Conservation (phyloP, 108 stramenopile genomes). For the Skeletonema costatum region DNA sequence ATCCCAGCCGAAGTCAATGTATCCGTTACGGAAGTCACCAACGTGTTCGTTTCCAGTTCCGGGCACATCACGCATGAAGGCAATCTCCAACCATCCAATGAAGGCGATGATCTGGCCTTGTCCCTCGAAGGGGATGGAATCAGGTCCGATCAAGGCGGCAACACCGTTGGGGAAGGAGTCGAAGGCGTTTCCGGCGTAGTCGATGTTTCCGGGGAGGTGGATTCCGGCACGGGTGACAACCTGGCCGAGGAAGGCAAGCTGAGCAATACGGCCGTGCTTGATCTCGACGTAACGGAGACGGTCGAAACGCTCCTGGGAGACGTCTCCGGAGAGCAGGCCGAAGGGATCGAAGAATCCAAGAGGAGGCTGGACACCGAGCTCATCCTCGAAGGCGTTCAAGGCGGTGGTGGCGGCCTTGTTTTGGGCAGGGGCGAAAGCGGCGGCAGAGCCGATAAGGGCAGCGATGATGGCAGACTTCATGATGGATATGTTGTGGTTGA, state of each 20-base stretch:
- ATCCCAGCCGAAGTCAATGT: constrained; percentile 80
- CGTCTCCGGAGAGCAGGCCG: constrained; percentile 49
- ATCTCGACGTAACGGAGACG: constrained; percentile 51
- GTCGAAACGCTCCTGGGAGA: constrained; percentile 45
- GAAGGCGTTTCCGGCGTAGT: constrained; percentile 62
- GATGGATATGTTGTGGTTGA: too few relatives aligned
- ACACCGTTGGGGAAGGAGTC: constrained; percentile 55
- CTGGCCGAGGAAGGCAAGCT: constrained; percentile 63
- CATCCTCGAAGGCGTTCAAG: constrained; percentile 34
- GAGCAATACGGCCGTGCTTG: constrained; percentile 59
- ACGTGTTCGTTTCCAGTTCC: constrained; percentile 50
- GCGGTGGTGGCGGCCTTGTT: background rate
- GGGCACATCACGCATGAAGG: background rate
- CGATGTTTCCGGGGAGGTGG: constrained; percentile 55
- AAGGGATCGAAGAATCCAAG: background rate
- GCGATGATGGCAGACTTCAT: constrained; percentile 30
- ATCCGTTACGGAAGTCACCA: constrained; percentile 84
- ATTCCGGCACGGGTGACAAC: too few relatives aligned
- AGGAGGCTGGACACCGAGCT: constrained; percentile 42
- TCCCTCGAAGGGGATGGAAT: constrained; percentile 15
- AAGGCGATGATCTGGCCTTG: too few relatives aligned
- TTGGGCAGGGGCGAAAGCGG: constrained; percentile 13
- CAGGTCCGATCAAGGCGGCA: constrained; percentile 42
- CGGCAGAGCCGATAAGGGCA: constrained; percentile 33
- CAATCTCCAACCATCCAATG: too few relatives aligned